A percentile compares a stretch with the other conserved stretches of the same genome.
Conservation (phyloP, 1,139 yeast genomes). For the Tardiomyces digboiensis region DNA sequence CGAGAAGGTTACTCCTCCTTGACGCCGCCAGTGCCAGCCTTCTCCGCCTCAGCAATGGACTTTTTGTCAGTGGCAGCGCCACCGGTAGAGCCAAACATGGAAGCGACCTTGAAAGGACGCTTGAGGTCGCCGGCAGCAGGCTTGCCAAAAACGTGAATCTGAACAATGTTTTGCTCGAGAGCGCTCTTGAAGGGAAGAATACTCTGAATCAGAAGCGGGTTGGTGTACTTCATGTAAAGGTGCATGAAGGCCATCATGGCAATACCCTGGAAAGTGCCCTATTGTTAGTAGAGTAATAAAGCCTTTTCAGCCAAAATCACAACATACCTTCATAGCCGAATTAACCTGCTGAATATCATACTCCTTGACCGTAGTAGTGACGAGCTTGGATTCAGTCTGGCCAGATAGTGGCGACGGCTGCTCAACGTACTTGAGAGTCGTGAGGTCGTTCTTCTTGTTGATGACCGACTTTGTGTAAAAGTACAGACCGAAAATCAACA, state of each 20-base stretch:
- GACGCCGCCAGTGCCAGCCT: slow-evolving; percentile 81
- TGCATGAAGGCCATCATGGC: slow-evolving; percentile 99
- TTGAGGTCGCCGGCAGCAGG: slow-evolving; percentile 87
- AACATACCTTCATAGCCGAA: slow-evolving; percentile 37
- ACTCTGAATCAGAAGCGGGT: slow-evolving; percentile 94
- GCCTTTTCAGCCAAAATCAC: neutral
- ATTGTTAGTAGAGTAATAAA: slow-evolving; percentile 16
- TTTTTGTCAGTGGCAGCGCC: slow-evolving; percentile 69
- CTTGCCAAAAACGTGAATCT: slow-evolving; percentile 79
- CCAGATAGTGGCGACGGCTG: slow-evolving; percentile 79
- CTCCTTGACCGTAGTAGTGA: slow-evolving; percentile 87
- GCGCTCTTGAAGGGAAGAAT: slow-evolving; percentile 87
- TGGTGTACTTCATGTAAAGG: slow-evolving; percentile 93
- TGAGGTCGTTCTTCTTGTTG: slow-evolving; percentile 68
- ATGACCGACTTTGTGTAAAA: slow-evolving; percentile 53
- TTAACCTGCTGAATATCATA: slow-evolving; percentile 87
- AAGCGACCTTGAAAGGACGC: slow-evolving; percentile 93
- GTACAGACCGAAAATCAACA: slow-evolving; percentile 57
- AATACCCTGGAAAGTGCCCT: slow-evolving; percentile 74
- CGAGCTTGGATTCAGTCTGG: slow-evolving; percentile 60
- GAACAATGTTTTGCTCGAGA: slow-evolving; percentile 82
- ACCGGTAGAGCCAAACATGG: slow-evolving; percentile 65
- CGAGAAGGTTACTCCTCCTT: slow-evolving; percentile 67
- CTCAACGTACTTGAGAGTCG: slow-evolving; percentile 85
- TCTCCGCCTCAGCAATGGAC: slow-evolving; percentile 77